phyloP scores from a whole-genome alignment of 83 land plant species.

The Diphasiastrum complanatum region DNA sequence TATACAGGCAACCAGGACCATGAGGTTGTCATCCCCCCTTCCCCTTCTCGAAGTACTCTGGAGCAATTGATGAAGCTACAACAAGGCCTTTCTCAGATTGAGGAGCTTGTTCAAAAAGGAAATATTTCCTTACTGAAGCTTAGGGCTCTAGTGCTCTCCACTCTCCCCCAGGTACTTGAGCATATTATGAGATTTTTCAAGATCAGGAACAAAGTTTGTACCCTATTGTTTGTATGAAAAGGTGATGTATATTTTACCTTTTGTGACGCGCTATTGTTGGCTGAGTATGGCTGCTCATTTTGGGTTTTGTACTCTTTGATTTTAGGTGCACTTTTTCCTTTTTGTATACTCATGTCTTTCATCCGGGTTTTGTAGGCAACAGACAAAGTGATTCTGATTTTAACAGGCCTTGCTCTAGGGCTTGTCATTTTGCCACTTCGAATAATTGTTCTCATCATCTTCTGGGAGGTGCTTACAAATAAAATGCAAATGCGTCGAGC shows the following conservation, averaged over 20 bases:
- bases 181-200: background rate
- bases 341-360: background rate
- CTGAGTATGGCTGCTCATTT: slow-evolving; percentile 10
- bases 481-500: slow-evolving; percentile 55
- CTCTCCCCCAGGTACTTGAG: slow-evolving; percentile 60
- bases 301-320: background rate
- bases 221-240: background rate
- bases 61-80: slow-evolving; percentile 67
- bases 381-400: slow-evolving; percentile 37
- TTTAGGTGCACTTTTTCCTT: background rate
- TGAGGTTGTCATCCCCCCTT: slow-evolving; percentile 41
- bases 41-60: slow-evolving; percentile 58
- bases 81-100: slow-evolving; percentile 53
- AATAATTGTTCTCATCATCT: slow-evolving; percentile 25
- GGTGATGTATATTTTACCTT: background rate
- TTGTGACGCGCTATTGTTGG: background rate
- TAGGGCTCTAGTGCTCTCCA: slow-evolving; percentile 63
- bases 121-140: slow-evolving; percentile 64
- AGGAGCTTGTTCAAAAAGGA: slow-evolving; percentile 52
- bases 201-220: background rate
- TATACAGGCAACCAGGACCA: slow-evolving; percentile 36
- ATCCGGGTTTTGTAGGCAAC: slow-evolving; percentile 45
- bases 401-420: slow-evolving; percentile 34
- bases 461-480: slow-evolving; percentile 57
- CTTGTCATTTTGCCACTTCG: slow-evolving; percentile 48